Percentiles rank a stretch among this genome's conserved stretches.
These are phyloP conservation scores for Cercospora sp. DNA, from an alignment of 2,329 filamentous ascomycete species.

Conservation along the genomic window DNA sequence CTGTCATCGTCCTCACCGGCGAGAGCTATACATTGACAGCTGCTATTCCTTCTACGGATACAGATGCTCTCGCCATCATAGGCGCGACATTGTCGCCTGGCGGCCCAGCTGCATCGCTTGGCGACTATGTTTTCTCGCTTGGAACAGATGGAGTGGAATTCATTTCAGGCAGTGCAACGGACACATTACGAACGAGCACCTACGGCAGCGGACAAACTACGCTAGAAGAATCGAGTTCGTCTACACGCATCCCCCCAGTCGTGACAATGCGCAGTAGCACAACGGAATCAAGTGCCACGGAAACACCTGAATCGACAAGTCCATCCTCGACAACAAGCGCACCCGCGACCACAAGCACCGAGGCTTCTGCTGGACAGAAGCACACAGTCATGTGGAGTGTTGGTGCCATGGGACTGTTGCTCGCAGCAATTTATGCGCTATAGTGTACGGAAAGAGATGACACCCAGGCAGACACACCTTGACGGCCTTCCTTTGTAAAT, in stretches of 20 bases:
- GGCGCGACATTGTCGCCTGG: conserved; percentile 1
- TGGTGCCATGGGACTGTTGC: not conserved
- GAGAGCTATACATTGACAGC: conserved; percentile 11
- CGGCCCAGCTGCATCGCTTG: not conserved
- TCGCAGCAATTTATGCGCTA: not conserved
- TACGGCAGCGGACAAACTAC: conserved; percentile 10
- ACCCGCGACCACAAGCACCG: conserved; percentile 2
- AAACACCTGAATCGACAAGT: not conserved
- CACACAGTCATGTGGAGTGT: conserved; percentile 6
- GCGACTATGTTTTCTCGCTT: conserved; percentile 9
- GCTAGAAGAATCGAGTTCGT: not conserved
- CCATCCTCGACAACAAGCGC: not conserved
- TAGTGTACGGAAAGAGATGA: not conserved
- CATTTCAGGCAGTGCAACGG: not conserved
- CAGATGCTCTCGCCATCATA: conserved; percentile 9
- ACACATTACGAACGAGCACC: conserved; percentile 3
- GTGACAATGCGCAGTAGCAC: conserved; percentile 10
- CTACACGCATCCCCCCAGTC: not conserved
- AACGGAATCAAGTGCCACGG: not conserved
- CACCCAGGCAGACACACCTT: not conserved
- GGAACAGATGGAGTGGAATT: conserved; percentile 12
- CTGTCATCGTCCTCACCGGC: conserved; percentile 8
- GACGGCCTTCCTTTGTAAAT: not conserved
- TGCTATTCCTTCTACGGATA: conserved; percentile 8
- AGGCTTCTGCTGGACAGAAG: conserved; percentile 10